These are phyloP conservation scores for Exophiala dermatitidis DNA, from an alignment of 2,329 filamentous ascomycete species.

Conservation along the genomic window DNA sequence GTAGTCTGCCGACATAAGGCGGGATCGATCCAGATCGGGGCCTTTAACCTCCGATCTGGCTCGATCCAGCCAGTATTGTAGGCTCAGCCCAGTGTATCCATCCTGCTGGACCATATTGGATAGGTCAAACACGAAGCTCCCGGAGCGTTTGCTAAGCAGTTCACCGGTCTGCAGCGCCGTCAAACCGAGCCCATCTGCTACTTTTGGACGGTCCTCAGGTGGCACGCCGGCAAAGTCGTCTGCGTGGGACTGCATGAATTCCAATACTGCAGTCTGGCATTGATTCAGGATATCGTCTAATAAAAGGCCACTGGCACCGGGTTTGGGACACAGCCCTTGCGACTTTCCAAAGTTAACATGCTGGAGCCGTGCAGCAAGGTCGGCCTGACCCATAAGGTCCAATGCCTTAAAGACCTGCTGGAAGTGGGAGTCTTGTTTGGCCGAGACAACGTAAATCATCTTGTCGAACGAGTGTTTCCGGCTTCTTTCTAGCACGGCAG, in stretches of 20 bases:
- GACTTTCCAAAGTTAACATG: slow-evolving; percentile 72
- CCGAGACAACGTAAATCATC: slow-evolving; percentile 73
- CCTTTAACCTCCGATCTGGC: slow-evolving; percentile 56
- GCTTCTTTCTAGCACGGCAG: slow-evolving; percentile 60
- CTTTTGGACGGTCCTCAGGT: slow-evolving; percentile 59
- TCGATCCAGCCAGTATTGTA: slow-evolving; percentile 75
- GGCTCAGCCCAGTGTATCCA: slow-evolving; percentile 75
- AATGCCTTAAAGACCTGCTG: slow-evolving; percentile 71
- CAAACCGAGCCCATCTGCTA: slow-evolving; percentile 74
- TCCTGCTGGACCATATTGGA: slow-evolving; percentile 77
- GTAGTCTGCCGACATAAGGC: slow-evolving; percentile 58
- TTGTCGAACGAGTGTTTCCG: slow-evolving; percentile 61
- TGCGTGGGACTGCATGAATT: slow-evolving; percentile 77
- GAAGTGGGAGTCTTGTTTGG: slow-evolving; percentile 64
- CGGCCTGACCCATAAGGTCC: slow-evolving; percentile 61
- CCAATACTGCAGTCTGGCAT: slow-evolving; percentile 80
- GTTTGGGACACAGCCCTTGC: slow-evolving; percentile 62
- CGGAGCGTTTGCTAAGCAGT: slow-evolving; percentile 75
- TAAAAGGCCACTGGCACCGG: slow-evolving; percentile 59
- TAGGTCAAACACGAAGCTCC: slow-evolving; percentile 62
- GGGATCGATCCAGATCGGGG: slow-evolving; percentile 48
- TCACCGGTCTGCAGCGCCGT: slow-evolving; percentile 89
- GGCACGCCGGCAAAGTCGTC: slow-evolving; percentile 71
- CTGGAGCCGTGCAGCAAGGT: slow-evolving; percentile 60
- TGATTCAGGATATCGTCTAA: slow-evolving; percentile 60